Base-by-base conservation (phyloP, 2,329 filamentous ascomycete genomes). In the Venturia effusa region DNA sequence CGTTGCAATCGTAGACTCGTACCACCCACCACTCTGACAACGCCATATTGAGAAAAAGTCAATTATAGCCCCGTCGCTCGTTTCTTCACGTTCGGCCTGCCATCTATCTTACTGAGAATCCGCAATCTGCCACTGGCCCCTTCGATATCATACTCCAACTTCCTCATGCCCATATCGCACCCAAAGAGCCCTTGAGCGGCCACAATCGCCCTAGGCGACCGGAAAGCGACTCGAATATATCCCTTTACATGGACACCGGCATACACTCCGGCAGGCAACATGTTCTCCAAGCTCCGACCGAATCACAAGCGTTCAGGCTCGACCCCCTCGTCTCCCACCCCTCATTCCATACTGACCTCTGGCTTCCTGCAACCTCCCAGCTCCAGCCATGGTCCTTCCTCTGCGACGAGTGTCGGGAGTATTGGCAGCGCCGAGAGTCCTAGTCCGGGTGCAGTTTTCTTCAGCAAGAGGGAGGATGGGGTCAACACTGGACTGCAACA, bases 301-400 rank as follows among this genome's bases (percentile, higher is more conserved):
- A 73, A 75, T 65, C 72, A 72, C 66, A 74, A 72, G 69, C 74
- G 75, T 68, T 72, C 72, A 70, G 70, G 69, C 67, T 73, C 74
- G 64, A 72, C 64, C 55, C 68, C 73, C 51, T 70, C 70, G 51
- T 72, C 72, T 15, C 73, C 74, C 51, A 72, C 74, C 48, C 70
- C 72, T 57, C 70, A 69, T 61, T 70, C 72, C 61, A 57, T 69
- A 45, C 67, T 34, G 69, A 57, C 34, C 66, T 37, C 55, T 57
- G 67, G 67, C 37, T 69, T 68, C 59, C 66, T 70, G 7, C 62
- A 59, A 66, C 71, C 62, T 4, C 62, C 62, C 3, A 34, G 2
- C 8, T 64, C 62, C 15, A 64, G 62, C 30, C 62, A 64, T 61
- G 62, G 65, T 70, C 72, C 61, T 69, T 51, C 67, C 68, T 69